phyloP scores from a whole-genome alignment of 2,329 filamentous ascomycete species.

The Ceratocystis eucalypticola region DNA sequence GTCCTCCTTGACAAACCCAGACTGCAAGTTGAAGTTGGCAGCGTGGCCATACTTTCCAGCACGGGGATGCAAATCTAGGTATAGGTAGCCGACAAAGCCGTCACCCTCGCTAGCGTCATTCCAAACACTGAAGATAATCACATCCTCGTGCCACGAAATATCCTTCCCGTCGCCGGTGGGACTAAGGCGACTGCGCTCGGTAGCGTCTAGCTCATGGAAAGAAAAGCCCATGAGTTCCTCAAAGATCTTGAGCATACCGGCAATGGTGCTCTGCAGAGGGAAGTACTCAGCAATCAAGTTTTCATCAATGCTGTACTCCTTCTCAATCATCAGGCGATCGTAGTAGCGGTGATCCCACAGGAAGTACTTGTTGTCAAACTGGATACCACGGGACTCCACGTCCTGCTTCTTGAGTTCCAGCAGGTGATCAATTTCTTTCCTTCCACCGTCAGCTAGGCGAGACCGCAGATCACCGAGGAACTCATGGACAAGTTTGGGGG shows the following conservation, averaged over 20 bases:
- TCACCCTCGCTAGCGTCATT: conserved; percentile 57
- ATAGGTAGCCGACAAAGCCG: conserved; percentile 68
- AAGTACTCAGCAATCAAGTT: conserved; percentile 74
- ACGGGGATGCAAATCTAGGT: conserved; percentile 67
- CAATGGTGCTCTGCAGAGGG: conserved; percentile 58
- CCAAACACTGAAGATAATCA: conserved; percentile 74
- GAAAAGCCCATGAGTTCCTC: conserved; percentile 68
- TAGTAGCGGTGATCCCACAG: conserved; percentile 76
- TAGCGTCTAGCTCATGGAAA: conserved; percentile 57
- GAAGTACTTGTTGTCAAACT: conserved; percentile 58
- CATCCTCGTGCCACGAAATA: conserved; percentile 70
- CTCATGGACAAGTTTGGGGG: conserved; percentile 53
- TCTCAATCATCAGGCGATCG: conserved; percentile 65
- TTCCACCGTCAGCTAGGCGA: conserved; percentile 54
- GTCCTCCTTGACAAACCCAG: conserved; percentile 52
- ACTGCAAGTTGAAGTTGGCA: conserved; percentile 71
- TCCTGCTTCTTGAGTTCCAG: conserved; percentile 61
- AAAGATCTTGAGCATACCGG: conserved; percentile 70
- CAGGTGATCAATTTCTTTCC: conserved; percentile 57
- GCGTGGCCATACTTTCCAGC: conserved; percentile 76
- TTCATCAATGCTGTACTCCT: conserved; percentile 68
- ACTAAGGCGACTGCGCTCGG: conserved; percentile 51
- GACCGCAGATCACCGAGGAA: conserved; percentile 59
- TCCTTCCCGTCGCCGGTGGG: conserved; percentile 55
- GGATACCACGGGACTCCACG: conserved; percentile 42